These are phyloP conservation scores for Ceratocystis harringtonii DNA, from an alignment of 2,329 filamentous ascomycete species.

Conservation along the genomic window DNA sequence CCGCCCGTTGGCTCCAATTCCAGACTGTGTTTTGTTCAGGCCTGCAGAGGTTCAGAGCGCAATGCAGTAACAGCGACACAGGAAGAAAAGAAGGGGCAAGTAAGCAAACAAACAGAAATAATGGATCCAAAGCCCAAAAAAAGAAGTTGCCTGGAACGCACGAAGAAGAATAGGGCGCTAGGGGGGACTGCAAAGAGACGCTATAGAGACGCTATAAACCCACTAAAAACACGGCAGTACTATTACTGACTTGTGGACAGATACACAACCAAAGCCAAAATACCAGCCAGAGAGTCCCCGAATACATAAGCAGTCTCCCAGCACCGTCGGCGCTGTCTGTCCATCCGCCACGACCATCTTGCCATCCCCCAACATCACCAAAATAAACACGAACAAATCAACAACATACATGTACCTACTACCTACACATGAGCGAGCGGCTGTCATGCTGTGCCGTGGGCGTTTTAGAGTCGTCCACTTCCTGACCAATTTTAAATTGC, in stretches of 20 bases:
- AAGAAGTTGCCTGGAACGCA: not conserved
- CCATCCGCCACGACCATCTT: no score
- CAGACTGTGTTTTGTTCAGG: not conserved
- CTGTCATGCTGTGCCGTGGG: not conserved
- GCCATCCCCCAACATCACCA: not conserved
- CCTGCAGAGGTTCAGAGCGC: not conserved
- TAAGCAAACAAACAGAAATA: not conserved
- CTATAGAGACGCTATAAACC: not conserved
- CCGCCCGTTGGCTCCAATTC: not conserved
- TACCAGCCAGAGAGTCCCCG: no score
- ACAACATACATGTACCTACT: not conserved
- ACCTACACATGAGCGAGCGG: not conserved
- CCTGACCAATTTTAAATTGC: not conserved
- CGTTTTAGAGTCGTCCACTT: no score
- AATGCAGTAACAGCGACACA: not conserved
- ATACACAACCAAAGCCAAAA: no score
- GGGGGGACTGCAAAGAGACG: not conserved
- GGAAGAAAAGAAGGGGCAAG: not conserved
- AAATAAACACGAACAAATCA: not conserved
- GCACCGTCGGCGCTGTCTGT: no score
- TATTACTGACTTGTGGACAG: not conserved
- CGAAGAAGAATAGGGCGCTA: not conserved
- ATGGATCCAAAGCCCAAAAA: not conserved
- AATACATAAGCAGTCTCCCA: no score
- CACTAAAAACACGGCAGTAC: not conserved